phyloP scores from a whole-genome alignment of 23 red algal species.

The Cyanidium caldarium region DNA sequence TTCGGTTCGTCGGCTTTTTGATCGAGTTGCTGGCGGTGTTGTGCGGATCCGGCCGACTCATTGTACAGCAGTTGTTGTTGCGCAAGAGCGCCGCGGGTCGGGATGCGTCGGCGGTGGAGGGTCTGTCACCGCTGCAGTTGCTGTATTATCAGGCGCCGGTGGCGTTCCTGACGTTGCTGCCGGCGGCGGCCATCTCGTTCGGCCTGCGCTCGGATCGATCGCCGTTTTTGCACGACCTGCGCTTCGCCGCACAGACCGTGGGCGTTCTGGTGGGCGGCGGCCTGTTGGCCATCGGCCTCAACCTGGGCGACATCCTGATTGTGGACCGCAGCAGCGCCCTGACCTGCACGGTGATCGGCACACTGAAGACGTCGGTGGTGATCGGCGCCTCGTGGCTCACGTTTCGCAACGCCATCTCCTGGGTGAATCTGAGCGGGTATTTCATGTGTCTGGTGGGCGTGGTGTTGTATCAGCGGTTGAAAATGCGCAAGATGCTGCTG shows the following conservation, averaged over 20 bases:
- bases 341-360: conserved; percentile 15
- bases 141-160: conserved; percentile 25
- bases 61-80: conserved; percentile 4
- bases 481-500: not conserved
- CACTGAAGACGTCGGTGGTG: conserved; percentile 16
- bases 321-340: conserved; percentile 13
- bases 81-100: not conserved
- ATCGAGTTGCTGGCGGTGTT: conserved; percentile 12
- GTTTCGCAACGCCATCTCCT: conserved; percentile 15
- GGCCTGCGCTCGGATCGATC: not conserved
- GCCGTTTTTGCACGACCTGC: not conserved
- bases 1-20: conserved; percentile 5
- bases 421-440: conserved; percentile 15
- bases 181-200: not conserved
- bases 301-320: conserved; percentile 15
- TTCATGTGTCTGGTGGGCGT: conserved; percentile 12
- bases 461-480: conserved; percentile 14
- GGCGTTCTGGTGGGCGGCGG: not conserved
- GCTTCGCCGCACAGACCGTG: not conserved
- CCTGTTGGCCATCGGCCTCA: conserved; percentile 8
- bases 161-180: not conserved
- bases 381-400: conserved; percentile 16
- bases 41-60: conserved; percentile 5
- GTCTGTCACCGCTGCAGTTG: conserved; percentile 1
- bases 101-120: not conserved